These are phyloP conservation scores for Saccharomyces hybrid DNA, from an alignment of 1,139 yeast genomes.

Conservation along the genomic window DNA sequence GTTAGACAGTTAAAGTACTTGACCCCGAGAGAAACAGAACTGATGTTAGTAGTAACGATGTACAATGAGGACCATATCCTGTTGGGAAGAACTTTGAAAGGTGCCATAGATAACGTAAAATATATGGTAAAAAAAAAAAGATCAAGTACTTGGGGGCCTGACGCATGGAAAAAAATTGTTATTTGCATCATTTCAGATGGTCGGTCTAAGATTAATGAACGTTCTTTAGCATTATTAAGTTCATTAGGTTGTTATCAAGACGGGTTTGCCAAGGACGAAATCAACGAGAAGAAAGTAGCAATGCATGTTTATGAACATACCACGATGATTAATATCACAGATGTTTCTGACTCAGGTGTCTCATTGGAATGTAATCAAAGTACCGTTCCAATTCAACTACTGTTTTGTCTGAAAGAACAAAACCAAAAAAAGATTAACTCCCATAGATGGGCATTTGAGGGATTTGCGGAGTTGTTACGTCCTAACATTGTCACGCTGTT, in stretches of 20 bases:
- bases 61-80: slow-evolving; percentile 88
- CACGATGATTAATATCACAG: slow-evolving; percentile 52
- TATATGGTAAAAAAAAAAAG: slow-evolving; percentile 67
- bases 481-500: slow-evolving; percentile 79
- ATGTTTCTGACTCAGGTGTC: slow-evolving; percentile 60
- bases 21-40: slow-evolving; percentile 74
- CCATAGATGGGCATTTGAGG: slow-evolving; percentile 94
- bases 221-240: slow-evolving; percentile 75
- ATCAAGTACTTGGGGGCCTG: slow-evolving; percentile 72
- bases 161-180: slow-evolving; percentile 89
- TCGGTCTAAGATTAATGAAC: slow-evolving; percentile 79
- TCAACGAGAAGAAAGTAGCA: slow-evolving; percentile 77
- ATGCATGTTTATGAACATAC: slow-evolving; percentile 92
- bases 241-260: slow-evolving; percentile 95
- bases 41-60: slow-evolving; percentile 87
- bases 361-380: slow-evolving; percentile 42
- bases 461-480: slow-evolving; percentile 75
- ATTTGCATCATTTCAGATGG: slow-evolving; percentile 91
- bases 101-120: slow-evolving; percentile 85
- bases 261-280: slow-evolving; percentile 84
- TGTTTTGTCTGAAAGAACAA: slow-evolving; percentile 80
- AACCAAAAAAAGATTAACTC: slow-evolving; percentile 91
- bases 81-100: slow-evolving; percentile 85
- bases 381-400: slow-evolving; percentile 81
- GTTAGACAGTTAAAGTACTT: slow-evolving; percentile 62